Evolutionary conservation across 2,329 filamentous ascomycete genomes (phyloP).

Genomic region (Clonostachys rhizophaga): DNA sequence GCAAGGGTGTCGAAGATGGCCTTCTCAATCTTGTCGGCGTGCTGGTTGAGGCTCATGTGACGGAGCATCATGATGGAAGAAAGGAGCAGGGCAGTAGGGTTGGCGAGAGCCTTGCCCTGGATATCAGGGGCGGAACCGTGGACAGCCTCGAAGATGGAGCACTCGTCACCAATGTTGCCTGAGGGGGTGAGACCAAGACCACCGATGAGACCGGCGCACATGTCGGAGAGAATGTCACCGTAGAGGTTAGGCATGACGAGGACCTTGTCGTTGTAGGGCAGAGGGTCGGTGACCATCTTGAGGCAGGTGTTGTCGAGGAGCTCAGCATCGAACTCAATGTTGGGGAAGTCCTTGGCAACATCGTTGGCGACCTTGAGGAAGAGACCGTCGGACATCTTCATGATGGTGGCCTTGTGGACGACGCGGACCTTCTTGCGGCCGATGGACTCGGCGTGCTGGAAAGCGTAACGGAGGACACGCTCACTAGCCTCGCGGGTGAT

Average conservation of each 20-base stretch:
- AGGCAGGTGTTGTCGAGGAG: constrained; percentile 98
- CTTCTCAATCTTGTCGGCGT: constrained; percentile 85
- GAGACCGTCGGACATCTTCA: constrained; percentile 99
- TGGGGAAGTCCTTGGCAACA: constrained; percentile 91
- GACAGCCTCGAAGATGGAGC: constrained; percentile 99
- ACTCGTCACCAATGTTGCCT: constrained; percentile 98
- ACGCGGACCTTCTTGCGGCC: constrained; percentile 96
- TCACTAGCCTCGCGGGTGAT: constrained; percentile 94
- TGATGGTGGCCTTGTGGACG: constrained; percentile 99
- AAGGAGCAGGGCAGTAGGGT: constrained; percentile 93
- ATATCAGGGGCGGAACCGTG: constrained; percentile 97
- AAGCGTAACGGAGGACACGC: constrained; percentile 93
- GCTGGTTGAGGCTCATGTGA: constrained; percentile 87
- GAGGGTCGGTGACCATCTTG: constrained; percentile 95
- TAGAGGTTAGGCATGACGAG: constrained; percentile 98
- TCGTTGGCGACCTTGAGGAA: constrained; percentile 86
- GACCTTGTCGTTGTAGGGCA: constrained; percentile 98
- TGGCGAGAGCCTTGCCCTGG: constrained; percentile 90
- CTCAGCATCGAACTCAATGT: constrained; percentile 95
- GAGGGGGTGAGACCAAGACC: constrained; percentile 96
- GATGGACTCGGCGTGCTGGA: constrained; percentile 93
- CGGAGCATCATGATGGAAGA: constrained; percentile 99
- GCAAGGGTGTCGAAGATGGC: constrained; percentile 93
- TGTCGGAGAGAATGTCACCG: constrained; percentile 98
- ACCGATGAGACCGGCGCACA: constrained; percentile 98